phyloP scores from a whole-genome alignment of 306 rosid species.

The Psophocarpus tetragonolobus region DNA sequence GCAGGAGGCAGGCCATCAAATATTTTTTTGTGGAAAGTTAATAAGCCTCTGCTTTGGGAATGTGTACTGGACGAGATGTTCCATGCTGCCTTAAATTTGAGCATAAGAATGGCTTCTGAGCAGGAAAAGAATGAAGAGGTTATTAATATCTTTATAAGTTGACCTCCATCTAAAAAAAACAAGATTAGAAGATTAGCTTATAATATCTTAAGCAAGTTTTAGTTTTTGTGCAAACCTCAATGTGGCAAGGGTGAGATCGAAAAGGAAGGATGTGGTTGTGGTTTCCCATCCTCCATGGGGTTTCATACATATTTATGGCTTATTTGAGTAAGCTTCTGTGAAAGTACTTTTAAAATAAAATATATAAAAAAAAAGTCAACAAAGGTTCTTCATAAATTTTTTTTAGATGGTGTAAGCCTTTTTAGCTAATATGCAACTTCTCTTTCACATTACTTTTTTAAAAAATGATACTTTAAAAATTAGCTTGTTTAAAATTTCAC shows the following conservation, averaged over 20 bases:
- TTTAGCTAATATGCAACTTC: too few relatives aligned
- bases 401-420: too few relatives aligned
- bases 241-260: too few relatives aligned
- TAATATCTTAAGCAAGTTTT: conserved; percentile 1
- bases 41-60: conserved; percentile 60
- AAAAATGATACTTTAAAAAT: too few relatives aligned
- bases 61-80: conserved; percentile 83
- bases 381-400: too few relatives aligned
- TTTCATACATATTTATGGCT: too few relatives aligned
- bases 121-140: conserved; percentile 73
- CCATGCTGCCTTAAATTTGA: conserved; percentile 88
- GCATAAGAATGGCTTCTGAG: conserved; percentile 59
- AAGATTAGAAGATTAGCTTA: not conserved
- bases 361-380: too few relatives aligned
- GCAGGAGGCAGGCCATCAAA: conserved; percentile 32
- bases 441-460: too few relatives aligned
- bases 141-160: conserved; percentile 17
- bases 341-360: too few relatives aligned
- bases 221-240: conserved; percentile 4
- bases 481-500: too few relatives aligned
- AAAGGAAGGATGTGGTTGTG: too few relatives aligned
- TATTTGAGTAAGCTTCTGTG: too few relatives aligned
- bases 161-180: not conserved
- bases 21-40: conserved; percentile 72
- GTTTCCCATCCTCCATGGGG: conserved; percentile 5